A percentile compares a stretch with the other conserved stretches of the same genome.
phyloP scores from a whole-genome alignment of 352 stramenopile species.

The Globisporangium cystogenes region DNA sequence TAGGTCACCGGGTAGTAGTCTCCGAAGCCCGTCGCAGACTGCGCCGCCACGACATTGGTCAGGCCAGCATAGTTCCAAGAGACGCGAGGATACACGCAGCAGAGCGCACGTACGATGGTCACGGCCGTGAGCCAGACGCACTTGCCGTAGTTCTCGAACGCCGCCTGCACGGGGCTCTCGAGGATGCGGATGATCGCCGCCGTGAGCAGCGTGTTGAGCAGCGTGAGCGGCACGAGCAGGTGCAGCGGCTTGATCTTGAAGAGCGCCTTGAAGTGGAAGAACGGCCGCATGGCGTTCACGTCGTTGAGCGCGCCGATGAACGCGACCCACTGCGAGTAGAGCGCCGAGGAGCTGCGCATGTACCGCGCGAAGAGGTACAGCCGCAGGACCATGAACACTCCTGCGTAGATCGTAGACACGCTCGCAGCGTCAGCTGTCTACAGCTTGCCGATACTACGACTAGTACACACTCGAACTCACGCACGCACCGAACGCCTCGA shows the following conservation, averaged over 20 bases:
- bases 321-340: conserved; percentile 76
- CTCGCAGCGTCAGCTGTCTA: too few relatives aligned
- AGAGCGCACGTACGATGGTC: conserved; percentile 42
- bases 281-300: conserved; percentile 70
- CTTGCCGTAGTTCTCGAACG: conserved; percentile 70
- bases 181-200: conserved; percentile 71
- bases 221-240: conserved; percentile 46
- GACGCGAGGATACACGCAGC: background rate
- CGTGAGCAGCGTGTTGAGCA: conserved; percentile 54
- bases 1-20: conserved; percentile 73
- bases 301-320: conserved; percentile 69
- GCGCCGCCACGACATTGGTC: background rate
- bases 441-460: too few relatives aligned
- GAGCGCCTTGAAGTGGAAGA: conserved; percentile 77
- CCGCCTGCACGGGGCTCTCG: conserved; percentile 51
- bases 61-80: too few relatives aligned
- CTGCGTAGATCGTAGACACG: conserved; percentile 15
- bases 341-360: conserved; percentile 55
- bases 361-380: conserved; percentile 66
- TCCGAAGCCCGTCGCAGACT: conserved; percentile 68
- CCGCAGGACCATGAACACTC: conserved; percentile 61
- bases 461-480: background rate
- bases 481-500: conserved; percentile 49
- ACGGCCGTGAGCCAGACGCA: conserved; percentile 63
- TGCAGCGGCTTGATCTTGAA: conserved; percentile 66